phyloP scores from a whole-genome alignment of 2,329 filamentous ascomycete species.

The Aureobasidium sp. region DNA sequence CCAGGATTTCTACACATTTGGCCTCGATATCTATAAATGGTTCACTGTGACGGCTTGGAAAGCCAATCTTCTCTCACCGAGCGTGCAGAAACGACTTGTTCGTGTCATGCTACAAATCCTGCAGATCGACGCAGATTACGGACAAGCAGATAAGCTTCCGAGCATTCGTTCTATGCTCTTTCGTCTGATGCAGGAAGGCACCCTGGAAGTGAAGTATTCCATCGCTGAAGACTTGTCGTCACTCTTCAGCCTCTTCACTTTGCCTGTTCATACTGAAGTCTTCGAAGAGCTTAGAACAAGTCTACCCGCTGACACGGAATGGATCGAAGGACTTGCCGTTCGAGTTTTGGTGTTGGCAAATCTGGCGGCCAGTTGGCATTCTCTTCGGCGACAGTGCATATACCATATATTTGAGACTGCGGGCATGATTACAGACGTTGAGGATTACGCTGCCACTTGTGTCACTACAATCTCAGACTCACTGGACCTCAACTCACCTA shows the following conservation, averaged over 20 bases:
- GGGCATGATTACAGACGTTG: slow-evolving; percentile 59
- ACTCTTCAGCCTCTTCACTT: slow-evolving; percentile 75
- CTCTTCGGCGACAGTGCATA: slow-evolving; percentile 74
- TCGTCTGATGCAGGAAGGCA: slow-evolving; percentile 58
- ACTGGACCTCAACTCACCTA: slow-evolving; percentile 59
- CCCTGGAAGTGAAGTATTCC: slow-evolving; percentile 67
- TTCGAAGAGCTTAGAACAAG: slow-evolving; percentile 76
- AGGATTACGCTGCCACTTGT: slow-evolving; percentile 65
- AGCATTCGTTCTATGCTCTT: slow-evolving; percentile 67
- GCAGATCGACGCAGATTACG: slow-evolving; percentile 60
- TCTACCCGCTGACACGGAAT: slow-evolving; percentile 65
- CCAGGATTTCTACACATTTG: slow-evolving; percentile 56
- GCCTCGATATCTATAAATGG: slow-evolving; percentile 71
- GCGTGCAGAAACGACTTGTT: slow-evolving; percentile 60
- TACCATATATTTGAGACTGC: slow-evolving; percentile 94
- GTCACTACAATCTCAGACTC: slow-evolving; percentile 58
- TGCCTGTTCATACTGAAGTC: slow-evolving; percentile 75
- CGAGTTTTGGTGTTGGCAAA: slow-evolving; percentile 69
- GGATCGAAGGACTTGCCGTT: slow-evolving; percentile 76
- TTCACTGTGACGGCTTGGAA: slow-evolving; percentile 62
- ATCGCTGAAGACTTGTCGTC: slow-evolving; percentile 62
- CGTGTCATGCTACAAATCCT: slow-evolving; percentile 65
- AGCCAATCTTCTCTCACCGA: slow-evolving; percentile 62
- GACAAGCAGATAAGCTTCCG: slow-evolving; percentile 49
- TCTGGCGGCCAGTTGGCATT: slow-evolving; percentile 77